phyloP scores from a whole-genome alignment of 2,329 filamentous ascomycete species.

The Waltergamsia citrina region DNA sequence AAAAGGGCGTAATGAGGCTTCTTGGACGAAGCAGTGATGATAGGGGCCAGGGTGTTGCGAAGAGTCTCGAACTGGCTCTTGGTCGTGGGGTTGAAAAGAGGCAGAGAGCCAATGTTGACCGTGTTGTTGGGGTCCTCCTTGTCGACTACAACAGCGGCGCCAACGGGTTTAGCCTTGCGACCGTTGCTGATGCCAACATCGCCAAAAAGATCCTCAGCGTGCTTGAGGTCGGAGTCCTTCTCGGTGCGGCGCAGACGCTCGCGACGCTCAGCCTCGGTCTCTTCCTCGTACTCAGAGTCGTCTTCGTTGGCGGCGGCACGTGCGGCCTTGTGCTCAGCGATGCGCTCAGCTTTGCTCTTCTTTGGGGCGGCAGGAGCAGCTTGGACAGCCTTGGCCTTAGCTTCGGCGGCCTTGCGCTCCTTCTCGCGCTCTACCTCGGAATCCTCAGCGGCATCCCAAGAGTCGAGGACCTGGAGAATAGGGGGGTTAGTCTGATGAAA shows the following conservation, averaged over 20 bases:
- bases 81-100: slow-evolving; percentile 81
- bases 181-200: slow-evolving; percentile 56
- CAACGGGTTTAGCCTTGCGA: slow-evolving; percentile 58
- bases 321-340: slow-evolving; percentile 66
- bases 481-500: slow-evolving; percentile 4
- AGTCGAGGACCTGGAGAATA: slow-evolving; percentile 82
- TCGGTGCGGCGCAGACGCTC: slow-evolving; percentile 70
- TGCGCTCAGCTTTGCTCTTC: slow-evolving; percentile 79
- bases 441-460: slow-evolving; percentile 95
- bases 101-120: slow-evolving; percentile 70
- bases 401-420: slow-evolving; percentile 74
- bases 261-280: slow-evolving; percentile 63
- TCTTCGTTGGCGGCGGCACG: slow-evolving; percentile 42
- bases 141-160: slow-evolving; percentile 59
- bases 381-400: slow-evolving; percentile 81
- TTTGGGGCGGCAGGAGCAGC: slow-evolving; percentile 83
- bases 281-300: slow-evolving; percentile 49
- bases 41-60: slow-evolving; percentile 67
- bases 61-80: slow-evolving; percentile 80
- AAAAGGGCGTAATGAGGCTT: slow-evolving; percentile 88
- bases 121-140: slow-evolving; percentile 64
- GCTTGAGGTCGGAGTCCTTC: slow-evolving; percentile 78
- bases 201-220: slow-evolving; percentile 87
- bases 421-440: slow-evolving; percentile 96
- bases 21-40: slow-evolving; percentile 66